Conservation (phyloP, 257 asterid species). For the Thymus mandschuricus region DNA sequence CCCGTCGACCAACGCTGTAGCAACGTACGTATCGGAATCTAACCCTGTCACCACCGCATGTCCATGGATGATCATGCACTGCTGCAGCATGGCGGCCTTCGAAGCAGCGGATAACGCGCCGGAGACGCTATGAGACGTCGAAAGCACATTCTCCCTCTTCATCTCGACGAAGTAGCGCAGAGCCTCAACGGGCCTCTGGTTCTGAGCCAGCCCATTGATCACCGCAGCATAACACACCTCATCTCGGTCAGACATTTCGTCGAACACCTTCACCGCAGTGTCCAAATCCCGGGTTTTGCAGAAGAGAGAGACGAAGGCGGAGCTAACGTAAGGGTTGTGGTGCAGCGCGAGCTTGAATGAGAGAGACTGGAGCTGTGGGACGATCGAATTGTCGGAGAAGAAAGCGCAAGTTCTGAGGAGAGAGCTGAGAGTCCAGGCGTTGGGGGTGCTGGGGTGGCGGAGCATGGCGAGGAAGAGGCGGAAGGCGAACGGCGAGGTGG, state of each 20-base stretch:
- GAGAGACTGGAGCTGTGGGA: conserved; percentile 63
- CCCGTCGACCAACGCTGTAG: conserved; percentile 69
- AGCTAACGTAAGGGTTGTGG: conserved; percentile 56
- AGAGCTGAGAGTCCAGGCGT: conserved; percentile 60
- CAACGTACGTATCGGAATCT: conserved; percentile 48
- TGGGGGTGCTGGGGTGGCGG: conserved; percentile 61
- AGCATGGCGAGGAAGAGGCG: conserved; percentile 75
- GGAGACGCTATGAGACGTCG: conserved; percentile 62
- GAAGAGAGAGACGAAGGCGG: conserved; percentile 61
- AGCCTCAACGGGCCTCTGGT: conserved; percentile 55
- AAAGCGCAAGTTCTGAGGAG: conserved; percentile 65
- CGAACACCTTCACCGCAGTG: conserved; percentile 63
- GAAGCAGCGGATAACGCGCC: conserved; percentile 74
- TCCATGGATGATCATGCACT: conserved; percentile 68
- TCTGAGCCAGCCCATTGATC: conserved; percentile 69
- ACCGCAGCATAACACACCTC: conserved; percentile 70
- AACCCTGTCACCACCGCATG: conserved; percentile 63
- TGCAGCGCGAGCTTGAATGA: conserved; percentile 50
- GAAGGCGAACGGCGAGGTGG: conserved; percentile 49
- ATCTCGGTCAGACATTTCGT: conserved; percentile 64
- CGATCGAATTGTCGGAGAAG: conserved; percentile 38
- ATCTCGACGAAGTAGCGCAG: conserved; percentile 56
- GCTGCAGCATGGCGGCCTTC: conserved; percentile 71
- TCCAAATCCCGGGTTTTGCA: conserved; percentile 41
- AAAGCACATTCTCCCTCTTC: conserved; percentile 48